Evolutionary conservation across 164 flowering plant species (phyloP), one percentile per base, ranked within the genome.

Genomic region (Tinospora cordifolia): DNA sequence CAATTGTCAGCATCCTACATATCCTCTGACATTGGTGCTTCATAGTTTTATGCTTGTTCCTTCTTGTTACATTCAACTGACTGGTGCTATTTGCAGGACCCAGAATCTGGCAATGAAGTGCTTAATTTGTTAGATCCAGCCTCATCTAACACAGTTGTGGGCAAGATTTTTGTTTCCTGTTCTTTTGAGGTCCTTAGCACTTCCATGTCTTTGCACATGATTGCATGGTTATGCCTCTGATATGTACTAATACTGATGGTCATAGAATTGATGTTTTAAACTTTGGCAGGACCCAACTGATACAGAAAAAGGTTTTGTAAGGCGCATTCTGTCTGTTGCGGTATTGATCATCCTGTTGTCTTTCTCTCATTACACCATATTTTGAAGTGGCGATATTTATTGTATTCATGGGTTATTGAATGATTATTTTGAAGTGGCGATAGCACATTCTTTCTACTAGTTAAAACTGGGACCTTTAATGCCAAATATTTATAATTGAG

Each of bases 321-420:
- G 80, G 40, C 93, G 98, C 72, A 88, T 94, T 74, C 81, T 94
- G 67, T 86, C 93, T 58, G 81, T 94, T 49, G 89, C 86, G 96
- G 98, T 93, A 90, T 58, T 8, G n/a, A 3, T 54, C 6, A 54
- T 54, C 7, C 21, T 54, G 0, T 21, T 54, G 9, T 44, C 47
- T 44, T 44, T 44, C 14, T 44, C 47, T 44, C 47, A 5, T 44
- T 11, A 5, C 14, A 44, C 13, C 47, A 44, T 14, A 9, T 44
- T 44, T 44, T 13, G 10, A 14, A 13, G 9, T 44, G 47, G 12
- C 14, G 1, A 3, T 44, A 44, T 44, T 44, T 44, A 44, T 44
- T 9, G 10, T 44, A 44, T 44, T 44, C 47, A 44, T 44, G 47
- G 14, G 12, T 44, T 44, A 14, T 44, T 44, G 47, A 12, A 41